These are phyloP conservation scores for Zhuliangozyma parablackwelliae DNA, from an alignment of 1,139 yeast species.

Conservation along the genomic window DNA sequence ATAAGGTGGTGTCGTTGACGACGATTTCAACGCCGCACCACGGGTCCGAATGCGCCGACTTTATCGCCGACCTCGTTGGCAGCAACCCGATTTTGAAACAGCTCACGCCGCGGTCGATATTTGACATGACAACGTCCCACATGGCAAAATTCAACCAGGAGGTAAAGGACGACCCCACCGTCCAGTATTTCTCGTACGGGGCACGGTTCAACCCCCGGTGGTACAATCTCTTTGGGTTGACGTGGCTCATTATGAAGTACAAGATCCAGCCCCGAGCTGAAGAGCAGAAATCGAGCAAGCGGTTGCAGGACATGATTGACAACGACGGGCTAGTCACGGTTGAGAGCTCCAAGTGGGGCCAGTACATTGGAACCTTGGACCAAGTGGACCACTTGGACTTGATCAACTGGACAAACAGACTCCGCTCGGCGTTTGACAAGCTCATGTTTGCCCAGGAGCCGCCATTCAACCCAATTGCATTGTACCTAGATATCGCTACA, in stretches of 20 bases:
- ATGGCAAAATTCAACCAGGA: conserved; percentile 51
- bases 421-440: conserved; percentile 35
- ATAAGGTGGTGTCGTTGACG: conserved; percentile 65
- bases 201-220: conserved; percentile 64
- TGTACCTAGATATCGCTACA: conserved; percentile 73
- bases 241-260: conserved; percentile 57
- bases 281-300: conserved; percentile 4
- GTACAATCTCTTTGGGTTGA: conserved; percentile 54
- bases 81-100: conserved; percentile 11
- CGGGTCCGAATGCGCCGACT: conserved; percentile 84
- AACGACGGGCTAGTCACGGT: conserved; percentile 89
- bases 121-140: conserved; percentile 56
- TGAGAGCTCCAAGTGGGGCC: conserved; percentile 77
- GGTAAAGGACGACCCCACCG: conserved; percentile 54
- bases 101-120: conserved; percentile 44
- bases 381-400: conserved; percentile 82
- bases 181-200: conserved; percentile 78
- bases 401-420: conserved; percentile 73
- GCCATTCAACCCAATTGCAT: conserved; percentile 64
- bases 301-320: conserved; percentile 20
- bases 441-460: conserved; percentile 31
- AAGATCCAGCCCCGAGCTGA: conserved; percentile 11
- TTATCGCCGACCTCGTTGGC: conserved; percentile 34
- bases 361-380: conserved; percentile 70
- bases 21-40: conserved; percentile 86